phyloP scores from a whole-genome alignment of 257 asterid genomes.

The Gardenia jasminoides region DNA sequence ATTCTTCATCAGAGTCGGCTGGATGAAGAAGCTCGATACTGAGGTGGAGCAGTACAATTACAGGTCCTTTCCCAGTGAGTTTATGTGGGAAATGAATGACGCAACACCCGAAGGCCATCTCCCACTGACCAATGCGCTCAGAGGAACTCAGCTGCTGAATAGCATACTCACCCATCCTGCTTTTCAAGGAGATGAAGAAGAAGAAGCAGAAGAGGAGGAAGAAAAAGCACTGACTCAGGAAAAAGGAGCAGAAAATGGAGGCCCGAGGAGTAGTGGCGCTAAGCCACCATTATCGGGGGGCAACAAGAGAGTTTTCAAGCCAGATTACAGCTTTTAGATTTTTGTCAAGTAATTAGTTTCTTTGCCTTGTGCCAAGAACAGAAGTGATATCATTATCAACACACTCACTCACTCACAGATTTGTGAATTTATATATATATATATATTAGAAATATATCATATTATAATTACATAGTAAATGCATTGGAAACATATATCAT shows the following conservation, averaged over 20 bases:
- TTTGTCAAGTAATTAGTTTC: too few relatives aligned
- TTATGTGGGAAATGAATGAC: slow-evolving; percentile 65
- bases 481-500: slow-evolving; percentile 12
- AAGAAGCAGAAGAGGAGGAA: slow-evolving; percentile 19
- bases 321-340: slow-evolving; percentile 50
- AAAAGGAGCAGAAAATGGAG: slow-evolving; percentile 16
- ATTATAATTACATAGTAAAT: neutral
- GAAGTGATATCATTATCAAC: neutral
- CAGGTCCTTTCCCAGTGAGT: slow-evolving; percentile 75
- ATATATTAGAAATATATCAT: too few relatives aligned
- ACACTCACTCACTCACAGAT: neutral
- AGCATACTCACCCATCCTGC: slow-evolving; percentile 69
- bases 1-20: slow-evolving; percentile 62
- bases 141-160: slow-evolving; percentile 72
- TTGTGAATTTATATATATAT: neutral
- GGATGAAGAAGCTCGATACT: slow-evolving; percentile 83
- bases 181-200: slow-evolving; percentile 40
- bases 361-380: slow-evolving; percentile 8
- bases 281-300: slow-evolving; percentile 29
- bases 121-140: slow-evolving; percentile 83
- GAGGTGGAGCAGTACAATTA: slow-evolving; percentile 81
- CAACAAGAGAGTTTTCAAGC: slow-evolving; percentile 34
- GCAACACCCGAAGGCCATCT: slow-evolving; percentile 71
- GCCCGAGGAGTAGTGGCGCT: slow-evolving; percentile 11
- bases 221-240: slow-evolving; percentile 8